phyloP scores from a whole-genome alignment of 164 flowering plant genomes.

The Umbilicus rupestris region DNA sequence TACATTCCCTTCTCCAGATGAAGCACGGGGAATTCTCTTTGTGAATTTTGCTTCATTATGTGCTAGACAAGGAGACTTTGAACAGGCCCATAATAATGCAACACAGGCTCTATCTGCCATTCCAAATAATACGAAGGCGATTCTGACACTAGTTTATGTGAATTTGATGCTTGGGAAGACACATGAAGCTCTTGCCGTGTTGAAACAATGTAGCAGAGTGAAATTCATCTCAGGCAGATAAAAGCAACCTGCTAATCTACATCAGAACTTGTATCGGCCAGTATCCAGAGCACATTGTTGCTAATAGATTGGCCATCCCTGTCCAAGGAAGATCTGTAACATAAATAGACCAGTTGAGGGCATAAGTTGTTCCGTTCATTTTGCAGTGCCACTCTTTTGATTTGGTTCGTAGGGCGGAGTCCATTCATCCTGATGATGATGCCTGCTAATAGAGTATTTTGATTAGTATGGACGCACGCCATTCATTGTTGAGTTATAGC shows the following conservation, averaged over 20 bases:
- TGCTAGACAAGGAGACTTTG: constrained; percentile 8
- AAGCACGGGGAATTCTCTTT: constrained; percentile 8
- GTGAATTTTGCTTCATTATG: constrained; percentile 7
- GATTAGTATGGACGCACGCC: constrained; percentile 1
- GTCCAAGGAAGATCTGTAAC: constrained; percentile 1
- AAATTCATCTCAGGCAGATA: constrained; percentile 33
- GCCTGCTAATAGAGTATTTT: background rate
- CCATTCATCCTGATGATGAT: background rate
- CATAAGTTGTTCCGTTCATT: constrained; percentile 5
- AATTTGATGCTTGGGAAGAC: constrained; percentile 8
- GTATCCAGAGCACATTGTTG: constrained; percentile 17
- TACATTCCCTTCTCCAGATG: background rate
- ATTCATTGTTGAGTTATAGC: background rate
- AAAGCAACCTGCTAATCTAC: constrained; percentile 17
- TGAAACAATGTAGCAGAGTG: constrained; percentile 6
- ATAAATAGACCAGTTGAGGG: background rate
- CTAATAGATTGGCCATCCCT: background rate
- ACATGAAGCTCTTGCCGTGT: constrained; percentile 1
- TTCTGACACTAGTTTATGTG: constrained; percentile 8
- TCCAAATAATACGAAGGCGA: background rate
- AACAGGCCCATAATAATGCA: constrained; percentile 7
- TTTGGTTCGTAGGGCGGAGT: constrained; percentile 1
- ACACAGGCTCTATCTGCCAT: constrained; percentile 4
- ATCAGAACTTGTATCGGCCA: constrained; percentile 9
- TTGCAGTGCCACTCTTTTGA: background rate